A percentile compares a stretch with the other conserved stretches of the same genome.
These are phyloP conservation scores for Colletotrichum sp. DNA, from an alignment of 2,329 filamentous ascomycete genomes.

Conservation along the genomic window DNA sequence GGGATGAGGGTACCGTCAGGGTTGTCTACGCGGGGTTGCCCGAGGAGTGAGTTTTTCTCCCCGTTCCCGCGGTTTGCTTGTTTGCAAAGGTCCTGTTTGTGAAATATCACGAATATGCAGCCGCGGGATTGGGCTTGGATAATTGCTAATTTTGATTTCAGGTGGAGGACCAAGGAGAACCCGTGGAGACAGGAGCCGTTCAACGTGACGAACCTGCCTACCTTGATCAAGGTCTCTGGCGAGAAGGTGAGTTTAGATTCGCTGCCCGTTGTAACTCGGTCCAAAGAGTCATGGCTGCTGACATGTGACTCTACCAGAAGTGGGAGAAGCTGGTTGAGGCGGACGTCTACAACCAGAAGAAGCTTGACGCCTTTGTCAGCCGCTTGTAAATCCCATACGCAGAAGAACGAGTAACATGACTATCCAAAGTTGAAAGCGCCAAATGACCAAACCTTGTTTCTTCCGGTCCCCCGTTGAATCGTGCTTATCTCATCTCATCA, in stretches of 20 bases:
- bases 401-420: neutral
- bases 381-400: neutral
- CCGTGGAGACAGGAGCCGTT: slow-evolving; percentile 18
- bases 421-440: neutral
- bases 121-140: neutral
- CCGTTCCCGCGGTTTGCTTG: neutral
- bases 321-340: slow-evolving; percentile 20
- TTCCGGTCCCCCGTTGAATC: neutral
- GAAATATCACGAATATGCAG: neutral
- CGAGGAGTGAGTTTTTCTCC: slow-evolving; percentile 6
- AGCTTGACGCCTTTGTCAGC: slow-evolving; percentile 14
- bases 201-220: slow-evolving; percentile 18
- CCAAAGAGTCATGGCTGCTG: neutral
- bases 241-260: neutral
- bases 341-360: slow-evolving; percentile 17
- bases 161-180: slow-evolving; percentile 20
- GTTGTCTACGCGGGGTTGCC: slow-evolving; percentile 17
- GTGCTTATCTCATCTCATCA: neutral
- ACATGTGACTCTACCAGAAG: neutral
- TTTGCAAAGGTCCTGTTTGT: neutral
- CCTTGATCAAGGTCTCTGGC: slow-evolving; percentile 14
- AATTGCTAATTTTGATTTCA: neutral
- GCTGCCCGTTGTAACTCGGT: neutral
- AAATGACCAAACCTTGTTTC: neutral
- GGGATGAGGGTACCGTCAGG: slow-evolving; percentile 2